phyloP scores from a whole-genome alignment of 1,284 basidiomycete genomes.

The Austroboletus novae-zelandiae region DNA sequence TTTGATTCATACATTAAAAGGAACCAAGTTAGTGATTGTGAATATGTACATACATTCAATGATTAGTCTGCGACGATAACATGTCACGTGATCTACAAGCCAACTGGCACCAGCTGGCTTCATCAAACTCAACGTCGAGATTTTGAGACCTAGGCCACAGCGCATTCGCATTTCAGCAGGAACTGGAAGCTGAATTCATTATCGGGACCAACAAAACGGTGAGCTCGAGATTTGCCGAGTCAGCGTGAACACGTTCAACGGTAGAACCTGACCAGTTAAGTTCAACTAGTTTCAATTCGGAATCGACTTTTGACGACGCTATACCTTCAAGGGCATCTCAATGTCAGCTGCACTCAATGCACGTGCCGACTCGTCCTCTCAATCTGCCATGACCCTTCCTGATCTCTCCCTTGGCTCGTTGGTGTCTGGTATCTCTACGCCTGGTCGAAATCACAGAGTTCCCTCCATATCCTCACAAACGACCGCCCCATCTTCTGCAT shows the following conservation, averaged over 20 bases:
- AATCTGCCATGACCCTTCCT: conserved; percentile 47
- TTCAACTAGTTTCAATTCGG: neutral
- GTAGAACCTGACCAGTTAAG: neutral
- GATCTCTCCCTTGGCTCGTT: conserved; percentile 65
- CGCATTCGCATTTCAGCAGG: neutral
- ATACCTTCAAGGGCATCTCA: neutral
- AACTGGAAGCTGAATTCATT: neutral
- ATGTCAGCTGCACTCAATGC: conserved; percentile 25
- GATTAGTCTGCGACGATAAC: too few species aligned
- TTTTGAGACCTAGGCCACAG: neutral
- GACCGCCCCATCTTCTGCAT: conserved; percentile 54
- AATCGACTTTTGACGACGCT: neutral
- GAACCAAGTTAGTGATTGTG: too few species aligned
- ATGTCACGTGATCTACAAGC: conserved; percentile 6
- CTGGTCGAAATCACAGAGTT: conserved; percentile 47
- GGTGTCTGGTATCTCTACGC: conserved; percentile 54
- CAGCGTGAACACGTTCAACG: neutral
- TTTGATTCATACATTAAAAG: too few species aligned
- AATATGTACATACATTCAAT: too few species aligned
- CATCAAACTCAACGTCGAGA: neutral
- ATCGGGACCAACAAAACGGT: conserved; percentile 1
- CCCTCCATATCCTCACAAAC: conserved; percentile 52
- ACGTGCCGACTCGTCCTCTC: conserved; percentile 35
- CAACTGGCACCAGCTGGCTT: neutral
- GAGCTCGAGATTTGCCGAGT: neutral